Evolutionary conservation across 1,284 basidiomycete genomes (phyloP).

Genomic region (Sporisorium graminicola): DNA sequence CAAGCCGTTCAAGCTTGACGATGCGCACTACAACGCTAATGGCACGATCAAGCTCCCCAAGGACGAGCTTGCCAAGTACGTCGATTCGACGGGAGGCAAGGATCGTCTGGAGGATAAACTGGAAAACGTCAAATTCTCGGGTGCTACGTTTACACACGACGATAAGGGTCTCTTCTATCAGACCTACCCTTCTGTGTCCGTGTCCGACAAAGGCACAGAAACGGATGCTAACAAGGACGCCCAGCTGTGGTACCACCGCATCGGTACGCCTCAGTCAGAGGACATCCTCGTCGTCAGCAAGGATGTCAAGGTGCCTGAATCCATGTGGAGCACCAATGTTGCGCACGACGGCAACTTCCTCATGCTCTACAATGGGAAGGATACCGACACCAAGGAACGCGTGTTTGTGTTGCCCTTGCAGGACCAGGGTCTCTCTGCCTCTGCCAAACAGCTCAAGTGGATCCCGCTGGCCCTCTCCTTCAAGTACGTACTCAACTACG

Average conservation of each 20-base stretch:
- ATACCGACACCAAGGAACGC: conserved; percentile 65
- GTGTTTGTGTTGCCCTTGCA: conserved; percentile 56
- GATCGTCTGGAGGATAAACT: conserved; percentile 61
- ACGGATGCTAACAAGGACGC: conserved; percentile 67
- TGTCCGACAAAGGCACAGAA: conserved; percentile 65
- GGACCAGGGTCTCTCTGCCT: conserved; percentile 22
- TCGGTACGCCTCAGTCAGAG: conserved; percentile 62
- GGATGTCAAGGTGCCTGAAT: conserved; percentile 55
- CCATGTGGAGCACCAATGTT: conserved; percentile 61
- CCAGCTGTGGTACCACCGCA: conserved; percentile 64
- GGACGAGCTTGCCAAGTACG: conserved; percentile 35
- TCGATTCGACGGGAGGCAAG: conserved; percentile 53
- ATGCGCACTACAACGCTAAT: conserved; percentile 41
- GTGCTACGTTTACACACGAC: conserved; percentile 62
- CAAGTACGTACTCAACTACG: conserved; percentile 58
- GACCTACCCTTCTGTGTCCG: conserved; percentile 55
- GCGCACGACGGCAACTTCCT: conserved; percentile 64
- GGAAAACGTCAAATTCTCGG: conserved; percentile 64
- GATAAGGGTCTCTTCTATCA: conserved; percentile 68
- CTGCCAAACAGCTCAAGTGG: conserved; percentile 51
- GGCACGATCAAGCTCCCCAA: conserved; percentile 49
- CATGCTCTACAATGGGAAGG: conserved; percentile 59
- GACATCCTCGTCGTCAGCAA: conserved; percentile 63
- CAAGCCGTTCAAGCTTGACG: conserved; percentile 55
- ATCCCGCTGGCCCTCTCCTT: conserved; percentile 61